Evolutionary conservation across 495 filamentous ascomycete species (phyloP).

Genomic region (Wilcoxina mikolae): DNA sequence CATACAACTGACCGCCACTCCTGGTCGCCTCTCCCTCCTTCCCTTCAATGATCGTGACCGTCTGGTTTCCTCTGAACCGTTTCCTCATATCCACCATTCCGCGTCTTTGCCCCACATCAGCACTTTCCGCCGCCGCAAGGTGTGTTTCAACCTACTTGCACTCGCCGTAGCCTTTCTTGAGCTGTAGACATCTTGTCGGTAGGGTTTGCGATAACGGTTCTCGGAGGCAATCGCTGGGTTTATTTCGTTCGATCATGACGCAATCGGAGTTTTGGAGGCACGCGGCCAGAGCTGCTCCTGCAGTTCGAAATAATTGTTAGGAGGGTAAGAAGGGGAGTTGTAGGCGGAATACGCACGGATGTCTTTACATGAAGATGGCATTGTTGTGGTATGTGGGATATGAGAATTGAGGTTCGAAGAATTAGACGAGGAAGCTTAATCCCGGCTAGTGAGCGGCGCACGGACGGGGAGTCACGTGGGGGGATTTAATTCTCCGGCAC

Average conservation of each 20-base stretch:
- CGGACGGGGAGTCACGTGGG: too few relatives aligned
- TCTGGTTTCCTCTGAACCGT: conserved; percentile 90
- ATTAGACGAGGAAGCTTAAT: too few relatives aligned
- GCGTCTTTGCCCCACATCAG: conserved; percentile 37
- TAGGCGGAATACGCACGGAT: conserved; percentile 51
- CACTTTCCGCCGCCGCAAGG: neutral
- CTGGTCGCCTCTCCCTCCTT: conserved; percentile 34
- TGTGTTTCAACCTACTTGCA: conserved; percentile 49
- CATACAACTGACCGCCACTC: conserved; percentile 56
- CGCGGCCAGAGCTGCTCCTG: conserved; percentile 78
- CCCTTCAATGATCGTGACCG: conserved; percentile 48
- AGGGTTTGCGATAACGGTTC: conserved; percentile 61
- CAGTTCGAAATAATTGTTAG: conserved; percentile 5
- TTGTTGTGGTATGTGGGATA: conserved; percentile 33
- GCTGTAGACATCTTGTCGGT: conserved; percentile 77
- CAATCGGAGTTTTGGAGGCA: conserved; percentile 94
- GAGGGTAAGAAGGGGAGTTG: neutral
- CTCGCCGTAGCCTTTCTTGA: conserved; percentile 80
- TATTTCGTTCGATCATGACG: conserved; percentile 77
- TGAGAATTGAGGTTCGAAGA: neutral
- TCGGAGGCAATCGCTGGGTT: conserved; percentile 73
- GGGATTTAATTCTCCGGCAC: too few relatives aligned
- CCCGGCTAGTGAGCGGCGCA: too few relatives aligned
- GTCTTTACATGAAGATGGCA: conserved; percentile 94
- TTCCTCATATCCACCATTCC: conserved; percentile 98